Evolutionary conservation across 495 filamentous ascomycete genomes (phyloP), one percentile per base, ranked within the genome.

Genomic region (Penicillium coffeae): DNA sequence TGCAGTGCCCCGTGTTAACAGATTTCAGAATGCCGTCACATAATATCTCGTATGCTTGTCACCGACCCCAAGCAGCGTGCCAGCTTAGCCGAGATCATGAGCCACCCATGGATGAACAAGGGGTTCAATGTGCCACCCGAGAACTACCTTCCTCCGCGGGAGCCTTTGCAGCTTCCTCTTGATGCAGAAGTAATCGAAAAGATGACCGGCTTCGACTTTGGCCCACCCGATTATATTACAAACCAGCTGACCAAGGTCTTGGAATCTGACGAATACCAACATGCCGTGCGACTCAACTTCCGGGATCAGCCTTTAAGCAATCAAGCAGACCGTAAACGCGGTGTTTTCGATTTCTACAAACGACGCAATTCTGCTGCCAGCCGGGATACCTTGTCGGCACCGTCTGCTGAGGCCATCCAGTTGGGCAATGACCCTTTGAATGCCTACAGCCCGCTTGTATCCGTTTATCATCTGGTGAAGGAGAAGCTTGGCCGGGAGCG

Each of bases 161-260:
- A 96, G 53, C 90, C 93, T 25, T 61, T 99, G 21, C 79, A 86
- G 36, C 72, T 95, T 20, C 90, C 94, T 1, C 72, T 99, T 19
- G 92, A 99, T 62, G 74, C 80, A 0, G 81, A 85, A 36, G 84
- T 96, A 12, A 82, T 97, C 45, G 74, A 87, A 47, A 90, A 88
- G 51, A 99, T 99, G 93, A 95, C 88, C 2, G 93, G 93, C 12
- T 99, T 99, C 66, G 94, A 99, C 66, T 99, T 99, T 66, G 93
- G 93, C 1, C 71, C 87, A 0, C 73, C 89, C 8, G 91, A 96
- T 7, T 78, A 83, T 21, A 96, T 99, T 58, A 80, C 77, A 27
- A 65, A 78, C 3, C 87, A 96, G 58, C 75, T 99, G 35, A 89
- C 86, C 2, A 90, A 85, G 58, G 76, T 89, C 13, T 77, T 99